phyloP scores from a whole-genome alignment of 257 asterid genomes.

The Solanum medicagineum region DNA sequence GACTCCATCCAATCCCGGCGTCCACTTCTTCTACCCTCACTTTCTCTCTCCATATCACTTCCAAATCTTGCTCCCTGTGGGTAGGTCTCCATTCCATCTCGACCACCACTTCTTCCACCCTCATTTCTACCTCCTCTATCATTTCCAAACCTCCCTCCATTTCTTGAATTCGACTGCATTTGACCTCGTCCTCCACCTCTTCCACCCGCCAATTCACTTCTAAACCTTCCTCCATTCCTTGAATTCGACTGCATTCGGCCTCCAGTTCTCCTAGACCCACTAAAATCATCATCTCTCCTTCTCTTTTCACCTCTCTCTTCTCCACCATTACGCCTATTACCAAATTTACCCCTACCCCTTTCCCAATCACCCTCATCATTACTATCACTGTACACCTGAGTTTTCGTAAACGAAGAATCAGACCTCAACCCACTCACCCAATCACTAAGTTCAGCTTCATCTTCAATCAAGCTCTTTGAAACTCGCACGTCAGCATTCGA shows the following conservation, averaged over 20 bases:
- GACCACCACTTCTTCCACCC: background rate
- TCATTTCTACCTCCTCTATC: slow-evolving; percentile 8
- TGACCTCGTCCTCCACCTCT: background rate
- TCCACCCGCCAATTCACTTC: background rate
- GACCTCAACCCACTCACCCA: slow-evolving; percentile 88
- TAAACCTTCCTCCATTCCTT: slow-evolving; percentile 2
- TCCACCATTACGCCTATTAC: slow-evolving; percentile 1
- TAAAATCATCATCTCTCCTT: slow-evolving; percentile 14
- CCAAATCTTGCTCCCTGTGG: slow-evolving; percentile 4
- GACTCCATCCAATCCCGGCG: background rate
- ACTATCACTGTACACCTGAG: slow-evolving; percentile 46
- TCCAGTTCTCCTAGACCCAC: background rate
- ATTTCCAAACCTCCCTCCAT: background rate
- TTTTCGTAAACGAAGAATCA: slow-evolving; percentile 37
- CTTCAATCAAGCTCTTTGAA: slow-evolving; percentile 81
- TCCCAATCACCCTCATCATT: slow-evolving; percentile 23
- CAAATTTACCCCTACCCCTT: slow-evolving; percentile 11
- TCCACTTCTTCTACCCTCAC: background rate
- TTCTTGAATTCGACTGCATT: background rate
- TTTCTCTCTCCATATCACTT: slow-evolving; percentile 11
- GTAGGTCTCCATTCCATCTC: background rate
- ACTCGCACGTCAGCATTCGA: slow-evolving; percentile 17
- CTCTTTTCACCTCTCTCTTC: slow-evolving; percentile 26
- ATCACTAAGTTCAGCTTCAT: slow-evolving; percentile 85
- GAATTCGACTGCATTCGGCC: background rate